Percentiles rank a stretch among this genome's conserved stretches.
Evolutionary conservation across 106 monocot genomes (phyloP).

Genomic region (Agapanthus africanus): DNA sequence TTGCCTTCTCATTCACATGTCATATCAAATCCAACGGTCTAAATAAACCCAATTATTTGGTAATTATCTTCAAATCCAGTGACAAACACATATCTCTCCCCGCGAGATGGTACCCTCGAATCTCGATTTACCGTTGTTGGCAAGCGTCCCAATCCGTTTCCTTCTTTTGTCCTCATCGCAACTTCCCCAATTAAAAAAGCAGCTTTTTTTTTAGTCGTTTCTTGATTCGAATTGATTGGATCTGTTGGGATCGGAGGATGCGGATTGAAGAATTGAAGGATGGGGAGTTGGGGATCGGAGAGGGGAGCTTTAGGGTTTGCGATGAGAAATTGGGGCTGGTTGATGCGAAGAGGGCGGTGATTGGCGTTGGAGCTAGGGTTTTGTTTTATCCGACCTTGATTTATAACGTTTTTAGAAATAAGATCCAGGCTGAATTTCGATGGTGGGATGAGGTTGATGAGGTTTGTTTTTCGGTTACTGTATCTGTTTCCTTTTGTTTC

Average conservation of each 20-base stretch:
- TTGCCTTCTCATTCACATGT: too few species aligned
- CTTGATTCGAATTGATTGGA: too few species aligned
- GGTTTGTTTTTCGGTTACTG: slow-evolving; percentile 20
- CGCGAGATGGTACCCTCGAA: too few species aligned
- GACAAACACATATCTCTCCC: too few species aligned
- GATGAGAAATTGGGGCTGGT: slow-evolving; percentile 14
- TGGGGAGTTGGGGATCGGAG: slow-evolving; percentile 3
- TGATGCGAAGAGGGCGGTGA: slow-evolving; percentile 45
- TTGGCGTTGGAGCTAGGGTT: slow-evolving; percentile 69
- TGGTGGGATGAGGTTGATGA: slow-evolving; percentile 92
- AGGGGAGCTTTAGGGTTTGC: slow-evolving; percentile 2
- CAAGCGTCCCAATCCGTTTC: too few species aligned
- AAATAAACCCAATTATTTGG: too few species aligned
- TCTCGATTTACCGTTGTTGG: too few species aligned
- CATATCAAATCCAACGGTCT: too few species aligned
- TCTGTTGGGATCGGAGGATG: slow-evolving; percentile 15
- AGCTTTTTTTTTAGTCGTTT: too few species aligned
- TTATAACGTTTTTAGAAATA: slow-evolving; percentile 77
- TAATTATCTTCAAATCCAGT: too few species aligned
- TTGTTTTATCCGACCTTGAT: slow-evolving; percentile 91
- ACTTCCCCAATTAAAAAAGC: too few species aligned
- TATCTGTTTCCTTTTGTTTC: not conserved
- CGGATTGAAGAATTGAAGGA: slow-evolving; percentile 25
- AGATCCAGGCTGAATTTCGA: slow-evolving; percentile 69
- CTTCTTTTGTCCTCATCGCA: too few species aligned